Evolutionary conservation across 805 yeast genomes (phyloP).

Genomic region (Starmerella vitae): DNA sequence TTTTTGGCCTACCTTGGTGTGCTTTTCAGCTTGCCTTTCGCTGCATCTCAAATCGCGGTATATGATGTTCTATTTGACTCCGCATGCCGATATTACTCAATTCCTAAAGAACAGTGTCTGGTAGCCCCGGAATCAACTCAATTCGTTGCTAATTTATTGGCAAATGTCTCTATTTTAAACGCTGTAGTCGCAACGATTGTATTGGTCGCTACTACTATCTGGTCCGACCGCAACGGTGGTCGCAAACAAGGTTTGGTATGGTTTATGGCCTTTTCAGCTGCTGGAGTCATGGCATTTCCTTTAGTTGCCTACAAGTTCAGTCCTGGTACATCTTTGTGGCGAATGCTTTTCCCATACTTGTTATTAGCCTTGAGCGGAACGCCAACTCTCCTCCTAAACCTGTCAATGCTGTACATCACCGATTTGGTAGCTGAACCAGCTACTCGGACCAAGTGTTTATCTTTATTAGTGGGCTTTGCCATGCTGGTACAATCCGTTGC

Average conservation of each 20-base stretch:
- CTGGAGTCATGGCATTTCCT: constrained; percentile 4
- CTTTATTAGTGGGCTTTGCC: constrained; percentile 7
- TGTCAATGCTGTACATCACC: constrained; percentile 12
- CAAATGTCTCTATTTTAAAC: constrained; percentile 9
- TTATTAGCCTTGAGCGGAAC: constrained; percentile 11
- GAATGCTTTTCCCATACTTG: constrained; percentile 11
- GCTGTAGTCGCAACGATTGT: constrained; percentile 8
- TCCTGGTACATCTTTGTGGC: constrained; percentile 4
- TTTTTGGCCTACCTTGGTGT: constrained; percentile 2
- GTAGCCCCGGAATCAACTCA: constrained; percentile 4
- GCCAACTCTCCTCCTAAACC: constrained; percentile 9
- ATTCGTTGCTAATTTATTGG: constrained; percentile 7
- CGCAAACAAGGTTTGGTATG: constrained; percentile 12
- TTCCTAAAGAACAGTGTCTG: constrained; percentile 1
- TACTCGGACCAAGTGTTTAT: constrained; percentile 10
- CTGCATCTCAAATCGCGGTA: constrained; percentile 9
- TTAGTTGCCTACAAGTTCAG: neutral
- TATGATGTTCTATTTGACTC: constrained; percentile 12
- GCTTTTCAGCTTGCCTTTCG: constrained; percentile 7
- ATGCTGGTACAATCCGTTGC: constrained; percentile 14
- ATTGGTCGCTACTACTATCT: constrained; percentile 3
- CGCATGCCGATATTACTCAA: constrained; percentile 3
- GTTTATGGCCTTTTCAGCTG: constrained; percentile 7
- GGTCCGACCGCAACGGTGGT: constrained; percentile 10
- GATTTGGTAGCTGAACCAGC: constrained; percentile 8